Conservation (phyloP, 2,329 filamentous ascomycete genomes). For the Hyphodiscus sp. region DNA sequence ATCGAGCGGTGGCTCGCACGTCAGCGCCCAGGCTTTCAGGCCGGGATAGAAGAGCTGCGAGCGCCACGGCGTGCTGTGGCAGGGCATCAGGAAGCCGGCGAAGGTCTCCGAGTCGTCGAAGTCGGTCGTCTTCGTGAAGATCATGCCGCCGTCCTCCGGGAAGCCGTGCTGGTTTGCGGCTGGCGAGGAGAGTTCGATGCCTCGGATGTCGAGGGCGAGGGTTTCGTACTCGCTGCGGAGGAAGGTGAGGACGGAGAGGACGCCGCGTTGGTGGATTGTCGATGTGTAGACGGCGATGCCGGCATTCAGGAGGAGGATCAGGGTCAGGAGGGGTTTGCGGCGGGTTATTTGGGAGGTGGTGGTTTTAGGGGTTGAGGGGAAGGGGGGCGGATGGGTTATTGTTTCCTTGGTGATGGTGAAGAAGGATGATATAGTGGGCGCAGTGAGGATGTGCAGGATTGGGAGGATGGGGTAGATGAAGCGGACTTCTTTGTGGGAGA, state of each 20-base stretch:
- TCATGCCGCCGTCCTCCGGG: not conserved
- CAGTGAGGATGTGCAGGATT: slow-evolving; percentile 74
- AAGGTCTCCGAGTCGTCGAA: slow-evolving; percentile 38
- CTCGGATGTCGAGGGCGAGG: slow-evolving; percentile 40
- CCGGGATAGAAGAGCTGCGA: slow-evolving; percentile 72
- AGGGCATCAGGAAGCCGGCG: slow-evolving; percentile 85
- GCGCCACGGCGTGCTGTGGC: slow-evolving; percentile 93
- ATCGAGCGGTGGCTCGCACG: slow-evolving; percentile 81
- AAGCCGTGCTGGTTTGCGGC: slow-evolving; percentile 10
- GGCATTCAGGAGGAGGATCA: slow-evolving; percentile 59
- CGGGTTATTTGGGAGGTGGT: slow-evolving; percentile 33
- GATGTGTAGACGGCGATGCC: slow-evolving; percentile 68
- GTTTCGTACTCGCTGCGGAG: slow-evolving; percentile 68
- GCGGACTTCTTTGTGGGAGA: slow-evolving; percentile 94
- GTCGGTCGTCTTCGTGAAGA: not conserved
- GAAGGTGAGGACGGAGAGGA: slow-evolving; percentile 66
- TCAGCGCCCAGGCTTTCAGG: slow-evolving; percentile 75
- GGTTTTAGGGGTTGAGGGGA: slow-evolving; percentile 24
- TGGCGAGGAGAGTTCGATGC: slow-evolving; percentile 24
- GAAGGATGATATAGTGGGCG: slow-evolving; percentile 58
- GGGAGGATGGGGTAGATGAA: slow-evolving; percentile 94
- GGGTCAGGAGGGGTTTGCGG: slow-evolving; percentile 49
- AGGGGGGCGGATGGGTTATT: slow-evolving; percentile 10
- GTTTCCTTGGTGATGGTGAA: slow-evolving; percentile 40
- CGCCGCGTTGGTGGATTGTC: slow-evolving; percentile 72